A percentile compares a stretch with the other conserved stretches of the same genome.
phyloP scores from a whole-genome alignment of 345 rosid genomes.

The Ailanthus altissimus region DNA sequence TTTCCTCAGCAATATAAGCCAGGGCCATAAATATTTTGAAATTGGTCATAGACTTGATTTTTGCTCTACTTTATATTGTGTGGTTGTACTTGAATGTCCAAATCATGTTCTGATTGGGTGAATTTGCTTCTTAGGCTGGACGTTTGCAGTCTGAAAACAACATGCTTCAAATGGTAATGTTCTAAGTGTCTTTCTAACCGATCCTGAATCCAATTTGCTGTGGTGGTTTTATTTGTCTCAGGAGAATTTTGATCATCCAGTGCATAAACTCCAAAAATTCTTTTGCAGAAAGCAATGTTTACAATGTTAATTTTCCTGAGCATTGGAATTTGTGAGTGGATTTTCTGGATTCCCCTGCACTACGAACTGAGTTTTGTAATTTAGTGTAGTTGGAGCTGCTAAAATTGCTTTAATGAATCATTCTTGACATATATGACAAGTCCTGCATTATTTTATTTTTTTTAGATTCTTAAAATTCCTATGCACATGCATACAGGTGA shows the following conservation, averaged over 20 bases:
- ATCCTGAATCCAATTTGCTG: constrained; percentile 13
- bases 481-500: constrained; percentile 42
- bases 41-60: not conserved
- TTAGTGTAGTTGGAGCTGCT: not conserved
- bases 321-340: not conserved
- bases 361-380: not conserved
- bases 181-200: constrained; percentile 1
- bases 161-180: constrained; percentile 86
- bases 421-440: not conserved
- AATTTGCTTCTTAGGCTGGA: constrained; percentile 45
- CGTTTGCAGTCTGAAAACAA: constrained; percentile 66
- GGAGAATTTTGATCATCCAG: constrained; percentile 12
- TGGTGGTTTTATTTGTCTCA: constrained; percentile 2
- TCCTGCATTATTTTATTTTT: not conserved
- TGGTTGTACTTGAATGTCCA: constrained; percentile 13
- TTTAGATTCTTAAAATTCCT: not conserved
- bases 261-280: constrained; percentile 9
- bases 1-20: not conserved
- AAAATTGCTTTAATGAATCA: constrained; percentile 1
- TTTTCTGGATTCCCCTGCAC: not conserved
- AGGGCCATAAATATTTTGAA: not conserved
- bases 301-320: too few relatives aligned
- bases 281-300: not conserved
- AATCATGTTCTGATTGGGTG: constrained; percentile 17
- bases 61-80: not conserved